Percentiles rank a stretch among this genome's conserved stretches.
These are phyloP conservation scores for maize (Zea mays) DNA, from an alignment of 176 grass and related monocot genomes.

Conservation along the genomic window DNA sequence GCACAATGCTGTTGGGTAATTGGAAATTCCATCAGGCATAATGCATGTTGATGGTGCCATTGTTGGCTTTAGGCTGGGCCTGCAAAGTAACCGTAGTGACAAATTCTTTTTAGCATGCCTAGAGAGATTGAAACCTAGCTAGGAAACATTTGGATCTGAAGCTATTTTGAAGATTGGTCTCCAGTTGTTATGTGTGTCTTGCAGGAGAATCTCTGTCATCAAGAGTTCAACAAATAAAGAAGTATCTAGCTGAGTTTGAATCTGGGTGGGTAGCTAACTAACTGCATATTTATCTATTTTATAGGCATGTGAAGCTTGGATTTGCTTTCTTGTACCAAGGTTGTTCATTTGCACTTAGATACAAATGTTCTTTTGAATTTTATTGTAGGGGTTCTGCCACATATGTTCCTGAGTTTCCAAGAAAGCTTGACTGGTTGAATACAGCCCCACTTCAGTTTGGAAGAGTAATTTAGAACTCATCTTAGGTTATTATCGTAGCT, in stretches of 20 bases:
- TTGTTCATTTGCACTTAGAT: conserved; percentile 27
- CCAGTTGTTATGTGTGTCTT: conserved; percentile 23
- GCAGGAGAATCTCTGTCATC: conserved; percentile 63
- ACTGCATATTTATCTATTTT: conserved; percentile 38
- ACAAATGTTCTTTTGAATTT: conserved; percentile 32
- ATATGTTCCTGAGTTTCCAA: conserved; percentile 87
- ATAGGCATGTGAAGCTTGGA: conserved; percentile 17
- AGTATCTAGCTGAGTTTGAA: conserved; percentile 90
- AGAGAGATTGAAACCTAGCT: conserved; percentile 27
- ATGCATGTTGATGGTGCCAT: not conserved
- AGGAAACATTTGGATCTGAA: conserved; percentile 21
- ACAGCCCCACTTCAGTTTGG: conserved; percentile 86
- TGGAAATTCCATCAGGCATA: conserved; percentile 19
- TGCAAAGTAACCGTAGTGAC: conserved; percentile 2
- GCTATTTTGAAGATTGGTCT: conserved; percentile 24
- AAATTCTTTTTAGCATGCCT: not conserved
- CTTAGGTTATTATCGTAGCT: conserved; percentile 53
- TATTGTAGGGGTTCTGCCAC: conserved; percentile 66
- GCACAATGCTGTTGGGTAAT: conserved; percentile 13
- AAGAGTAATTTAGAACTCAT: conserved; percentile 78
- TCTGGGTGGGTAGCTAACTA: conserved; percentile 57
- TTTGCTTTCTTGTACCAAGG: conserved; percentile 2
- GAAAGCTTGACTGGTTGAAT: conserved; percentile 95
- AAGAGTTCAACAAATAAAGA: conserved; percentile 88
- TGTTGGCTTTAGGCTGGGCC: conserved; percentile 2